Evolutionary conservation across 1,139 yeast species (phyloP).

Genomic region (Magnusiomyces clavatus): DNA sequence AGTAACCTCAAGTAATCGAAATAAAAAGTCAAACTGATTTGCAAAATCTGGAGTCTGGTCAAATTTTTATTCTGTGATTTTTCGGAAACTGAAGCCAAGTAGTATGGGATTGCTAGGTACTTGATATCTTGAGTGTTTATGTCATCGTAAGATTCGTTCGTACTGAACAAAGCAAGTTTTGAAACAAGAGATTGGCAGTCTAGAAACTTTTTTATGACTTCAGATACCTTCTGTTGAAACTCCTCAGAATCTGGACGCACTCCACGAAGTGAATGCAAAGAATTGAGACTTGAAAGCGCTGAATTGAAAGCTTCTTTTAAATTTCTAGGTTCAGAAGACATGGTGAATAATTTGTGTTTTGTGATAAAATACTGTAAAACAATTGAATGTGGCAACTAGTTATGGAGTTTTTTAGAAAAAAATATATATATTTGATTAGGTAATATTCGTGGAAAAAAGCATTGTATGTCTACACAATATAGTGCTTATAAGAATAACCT

Average conservation of each 20-base stretch:
- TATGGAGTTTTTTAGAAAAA: too few species aligned
- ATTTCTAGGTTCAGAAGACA: neutral
- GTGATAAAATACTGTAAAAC: neutral
- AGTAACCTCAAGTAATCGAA: conserved; percentile 8
- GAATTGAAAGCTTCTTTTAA: neutral
- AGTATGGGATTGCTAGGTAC: conserved; percentile 44
- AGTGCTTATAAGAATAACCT: too few species aligned
- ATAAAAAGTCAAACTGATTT: conserved; percentile 16
- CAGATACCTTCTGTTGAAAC: conserved; percentile 17
- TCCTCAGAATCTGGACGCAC: conserved; percentile 15
- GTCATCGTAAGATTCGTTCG: conserved; percentile 52
- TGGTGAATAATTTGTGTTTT: neutral
- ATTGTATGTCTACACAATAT: too few species aligned
- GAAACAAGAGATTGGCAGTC: conserved; percentile 22
- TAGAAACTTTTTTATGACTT: conserved; percentile 16
- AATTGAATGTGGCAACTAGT: neutral
- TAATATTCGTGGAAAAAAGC: too few species aligned
- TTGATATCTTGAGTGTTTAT: conserved; percentile 46
- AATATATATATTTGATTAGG: too few species aligned
- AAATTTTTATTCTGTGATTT: conserved; percentile 14
- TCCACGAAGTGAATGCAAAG: neutral
- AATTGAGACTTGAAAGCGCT: neutral
- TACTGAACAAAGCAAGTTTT: conserved; percentile 44
- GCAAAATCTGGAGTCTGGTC: conserved; percentile 14
- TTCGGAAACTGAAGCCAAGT: conserved; percentile 36